Percentiles rank a stretch among this genome's conserved stretches.
Conservation (phyloP, 176 grass and related monocot genomes). For the Aechmea fasciata region DNA sequence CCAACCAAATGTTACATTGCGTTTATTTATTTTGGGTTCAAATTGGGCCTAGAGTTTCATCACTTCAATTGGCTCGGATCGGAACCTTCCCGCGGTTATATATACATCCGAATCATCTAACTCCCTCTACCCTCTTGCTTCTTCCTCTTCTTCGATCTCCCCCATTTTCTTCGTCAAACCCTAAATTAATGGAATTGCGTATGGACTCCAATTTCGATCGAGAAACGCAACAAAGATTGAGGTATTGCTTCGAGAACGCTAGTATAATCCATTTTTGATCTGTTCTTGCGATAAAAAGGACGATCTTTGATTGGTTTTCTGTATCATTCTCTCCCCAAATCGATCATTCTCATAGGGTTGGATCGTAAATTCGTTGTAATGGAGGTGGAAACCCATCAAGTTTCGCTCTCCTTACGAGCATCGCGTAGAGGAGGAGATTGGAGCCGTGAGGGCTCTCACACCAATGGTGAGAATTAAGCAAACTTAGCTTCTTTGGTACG, state of each 20-base stretch:
- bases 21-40: too few species aligned
- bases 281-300: neutral
- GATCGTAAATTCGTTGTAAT: conserved; percentile 14
- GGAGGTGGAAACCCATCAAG: conserved; percentile 25
- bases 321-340: neutral
- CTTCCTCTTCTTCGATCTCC: neutral
- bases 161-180: neutral
- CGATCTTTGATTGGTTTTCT: neutral
- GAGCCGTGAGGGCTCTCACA: neutral
- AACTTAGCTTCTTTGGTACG: neutral
- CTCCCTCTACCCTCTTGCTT: neutral
- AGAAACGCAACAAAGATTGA: too few species aligned
- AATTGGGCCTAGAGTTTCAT: too few species aligned
- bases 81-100: too few species aligned
- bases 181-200: neutral
- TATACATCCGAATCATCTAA: neutral
- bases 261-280: neutral
- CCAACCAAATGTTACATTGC: too few species aligned
- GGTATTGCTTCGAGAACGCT: too few species aligned
- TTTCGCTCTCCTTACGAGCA: conserved; percentile 20
- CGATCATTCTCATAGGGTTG: neutral
- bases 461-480: conserved; percentile 43
- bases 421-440: conserved; percentile 16
- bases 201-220: neutral
- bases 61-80: too few species aligned